Percentiles rank a stretch among this genome's conserved stretches.
Evolutionary conservation across 345 rosid genomes (phyloP).

Genomic region (Cochlearia excelsa): DNA sequence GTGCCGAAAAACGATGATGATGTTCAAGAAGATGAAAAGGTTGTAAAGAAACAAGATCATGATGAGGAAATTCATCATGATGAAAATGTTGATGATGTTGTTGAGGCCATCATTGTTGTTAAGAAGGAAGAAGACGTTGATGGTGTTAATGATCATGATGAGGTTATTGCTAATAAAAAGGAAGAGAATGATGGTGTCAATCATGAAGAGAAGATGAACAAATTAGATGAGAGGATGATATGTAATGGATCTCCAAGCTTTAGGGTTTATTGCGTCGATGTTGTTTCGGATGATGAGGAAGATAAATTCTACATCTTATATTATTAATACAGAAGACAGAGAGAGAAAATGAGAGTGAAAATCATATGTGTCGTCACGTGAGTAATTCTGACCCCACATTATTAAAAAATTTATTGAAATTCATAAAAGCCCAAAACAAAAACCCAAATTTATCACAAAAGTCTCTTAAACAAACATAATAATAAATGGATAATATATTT

Average conservation of each 20-base stretch:
- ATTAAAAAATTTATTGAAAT: too few relatives aligned
- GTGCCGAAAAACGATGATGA: constrained; percentile 6
- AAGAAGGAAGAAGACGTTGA: constrained; percentile 15
- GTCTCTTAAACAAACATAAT: too few relatives aligned
- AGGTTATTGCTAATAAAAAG: not conserved
- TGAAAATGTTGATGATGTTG: not conserved
- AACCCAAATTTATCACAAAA: too few relatives aligned
- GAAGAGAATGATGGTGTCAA: constrained; percentile 3
- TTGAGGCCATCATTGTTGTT: constrained; percentile 9
- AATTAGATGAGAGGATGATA: constrained; percentile 28
- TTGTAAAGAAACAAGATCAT: constrained; percentile 29
- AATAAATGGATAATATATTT: too few relatives aligned
- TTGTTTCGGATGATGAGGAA: constrained; percentile 23
- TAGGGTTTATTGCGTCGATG: constrained; percentile 43
- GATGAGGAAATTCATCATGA: constrained; percentile 5
- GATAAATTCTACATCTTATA: constrained; percentile 11
- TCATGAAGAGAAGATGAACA: constrained; percentile 18
- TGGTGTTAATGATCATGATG: not conserved
- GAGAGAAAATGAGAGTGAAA: too few relatives aligned
- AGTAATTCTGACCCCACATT: too few relatives aligned
- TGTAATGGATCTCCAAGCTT: constrained; percentile 47
- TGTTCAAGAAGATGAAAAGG: constrained; percentile 7
- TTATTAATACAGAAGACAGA: too few relatives aligned
- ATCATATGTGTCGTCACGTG: too few relatives aligned
- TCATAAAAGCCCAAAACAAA: too few relatives aligned